Base-by-base conservation (phyloP, 306 rosid species). In the Corylus heterophylla region DNA sequence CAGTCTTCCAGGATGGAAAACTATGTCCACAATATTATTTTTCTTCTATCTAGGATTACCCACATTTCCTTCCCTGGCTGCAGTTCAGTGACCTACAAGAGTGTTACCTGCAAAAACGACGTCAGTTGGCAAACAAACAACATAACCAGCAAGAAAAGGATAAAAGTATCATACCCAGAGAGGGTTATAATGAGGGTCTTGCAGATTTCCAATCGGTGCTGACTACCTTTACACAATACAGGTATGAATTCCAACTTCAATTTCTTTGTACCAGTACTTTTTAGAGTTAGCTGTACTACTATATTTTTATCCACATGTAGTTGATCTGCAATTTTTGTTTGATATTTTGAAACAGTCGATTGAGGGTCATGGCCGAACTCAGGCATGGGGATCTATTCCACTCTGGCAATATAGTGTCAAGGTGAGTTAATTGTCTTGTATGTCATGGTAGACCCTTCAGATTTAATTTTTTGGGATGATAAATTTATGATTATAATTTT, bases 21-120 rank as follows among this genome's bases (percentile, higher is more conserved):
- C 47, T 22, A 61, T 70, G 37, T 44, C 25, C 63, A 8, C 73
- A 45, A 31, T 82, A 71, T 72, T 47, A 49, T 59, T 50, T 83
- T 78, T 31, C 25, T 29, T 20, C 16, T 74, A 44, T 73, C 63
- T 54, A 74, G 67, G 42, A 73, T 80, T 56, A 25, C 16, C 83
- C 74, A 70, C 62, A 14, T 85, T 75, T 25, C 50, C 80, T 71
- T 81, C 74, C 73, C 64, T 78, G 63, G 49, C 74, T 88, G 81
- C 90, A 95, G 99, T 95, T 95, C 77, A 87, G 88, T 85, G 99
- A 93, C 83, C 77, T 95, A 67, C 99, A 95, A 87, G 99, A 95
- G 74, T 95, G 99, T 74, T 95, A 95, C 92, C 91, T 95, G 74
- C 98, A 89, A 88, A 95, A 93, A 83, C 89, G 98, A 70, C 89